A percentile compares a stretch with the other conserved stretches of the same genome.
These are phyloP conservation scores for Ophiostoma ulmi DNA, from an alignment of 2,329 filamentous ascomycete species.

Conservation along the genomic window DNA sequence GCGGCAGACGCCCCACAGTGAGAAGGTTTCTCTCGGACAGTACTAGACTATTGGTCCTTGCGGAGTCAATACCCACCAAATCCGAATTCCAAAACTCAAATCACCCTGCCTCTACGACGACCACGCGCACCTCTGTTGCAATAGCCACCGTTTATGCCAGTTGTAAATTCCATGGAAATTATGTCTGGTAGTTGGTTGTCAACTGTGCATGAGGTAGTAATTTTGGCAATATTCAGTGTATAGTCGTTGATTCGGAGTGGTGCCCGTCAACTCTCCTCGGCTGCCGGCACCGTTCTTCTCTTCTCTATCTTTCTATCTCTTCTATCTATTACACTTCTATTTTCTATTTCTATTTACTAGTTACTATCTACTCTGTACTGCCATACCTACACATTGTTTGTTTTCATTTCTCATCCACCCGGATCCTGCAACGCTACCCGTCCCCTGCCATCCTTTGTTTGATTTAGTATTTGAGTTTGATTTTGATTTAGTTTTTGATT, in stretches of 20 bases:
- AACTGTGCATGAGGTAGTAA: not conserved
- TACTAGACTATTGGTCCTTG: slow-evolving; percentile 1
- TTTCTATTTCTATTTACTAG: no score
- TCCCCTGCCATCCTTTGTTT: not conserved
- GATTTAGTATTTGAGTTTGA: no score
- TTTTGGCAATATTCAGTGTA: not conserved
- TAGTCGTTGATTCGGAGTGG: not conserved
- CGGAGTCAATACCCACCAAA: no score
- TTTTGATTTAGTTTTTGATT: no score
- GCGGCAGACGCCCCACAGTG: slow-evolving; percentile 16
- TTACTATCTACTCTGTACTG: not conserved
- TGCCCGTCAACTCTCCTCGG: not conserved
- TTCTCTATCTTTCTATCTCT: no score
- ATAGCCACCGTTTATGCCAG: not conserved
- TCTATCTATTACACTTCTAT: not conserved
- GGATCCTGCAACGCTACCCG: slow-evolving; percentile 1
- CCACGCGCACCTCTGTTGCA: not conserved
- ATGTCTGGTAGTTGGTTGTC: not conserved
- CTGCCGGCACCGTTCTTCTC: no score
- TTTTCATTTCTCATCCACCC: not conserved
- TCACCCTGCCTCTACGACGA: not conserved
- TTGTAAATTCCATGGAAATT: not conserved
- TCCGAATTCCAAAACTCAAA: no score
- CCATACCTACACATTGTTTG: not conserved
- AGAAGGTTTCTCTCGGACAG: slow-evolving; percentile 21